These are phyloP conservation scores for Venturia carpophila DNA, from an alignment of 2,329 filamentous ascomycete species.

Conservation along the genomic window DNA sequence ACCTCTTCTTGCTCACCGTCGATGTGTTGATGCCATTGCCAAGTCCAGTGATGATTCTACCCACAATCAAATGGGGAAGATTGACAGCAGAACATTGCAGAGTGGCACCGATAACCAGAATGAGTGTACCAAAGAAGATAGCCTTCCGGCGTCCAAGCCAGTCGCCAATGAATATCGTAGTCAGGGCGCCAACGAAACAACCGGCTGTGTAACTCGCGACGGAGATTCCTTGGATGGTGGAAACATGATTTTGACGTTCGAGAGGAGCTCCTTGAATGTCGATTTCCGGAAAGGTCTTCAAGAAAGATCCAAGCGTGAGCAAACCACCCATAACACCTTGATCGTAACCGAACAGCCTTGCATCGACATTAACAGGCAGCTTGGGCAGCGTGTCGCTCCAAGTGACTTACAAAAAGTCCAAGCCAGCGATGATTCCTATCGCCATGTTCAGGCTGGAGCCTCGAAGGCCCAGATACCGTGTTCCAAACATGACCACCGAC, in stretches of 20 bases:
- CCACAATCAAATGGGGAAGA: constrained; percentile 40
- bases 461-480: constrained; percentile 3
- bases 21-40: constrained; percentile 39
- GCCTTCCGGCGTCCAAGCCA: constrained; percentile 49
- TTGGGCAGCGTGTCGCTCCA: background rate
- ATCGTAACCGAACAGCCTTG: constrained; percentile 3
- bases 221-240: constrained; percentile 36
- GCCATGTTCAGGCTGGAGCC: constrained; percentile 2
- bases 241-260: constrained; percentile 25
- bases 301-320: constrained; percentile 33
- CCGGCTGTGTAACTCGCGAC: constrained; percentile 30
- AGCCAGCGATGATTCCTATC: background rate
- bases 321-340: constrained; percentile 29
- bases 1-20: background rate
- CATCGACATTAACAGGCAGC: background rate
- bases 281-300: constrained; percentile 14
- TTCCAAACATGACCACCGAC: background rate
- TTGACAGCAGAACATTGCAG: constrained; percentile 48
- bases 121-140: constrained; percentile 51
- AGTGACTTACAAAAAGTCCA: constrained; percentile 2
- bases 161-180: constrained; percentile 46
- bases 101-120: constrained; percentile 52
- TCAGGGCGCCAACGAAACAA: constrained; percentile 39
- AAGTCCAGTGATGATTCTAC: constrained; percentile 44
- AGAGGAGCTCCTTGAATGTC: constrained; percentile 3